Conservation (phyloP, 2,329 filamentous ascomycete species). For the Lecanicillium sp. region DNA sequence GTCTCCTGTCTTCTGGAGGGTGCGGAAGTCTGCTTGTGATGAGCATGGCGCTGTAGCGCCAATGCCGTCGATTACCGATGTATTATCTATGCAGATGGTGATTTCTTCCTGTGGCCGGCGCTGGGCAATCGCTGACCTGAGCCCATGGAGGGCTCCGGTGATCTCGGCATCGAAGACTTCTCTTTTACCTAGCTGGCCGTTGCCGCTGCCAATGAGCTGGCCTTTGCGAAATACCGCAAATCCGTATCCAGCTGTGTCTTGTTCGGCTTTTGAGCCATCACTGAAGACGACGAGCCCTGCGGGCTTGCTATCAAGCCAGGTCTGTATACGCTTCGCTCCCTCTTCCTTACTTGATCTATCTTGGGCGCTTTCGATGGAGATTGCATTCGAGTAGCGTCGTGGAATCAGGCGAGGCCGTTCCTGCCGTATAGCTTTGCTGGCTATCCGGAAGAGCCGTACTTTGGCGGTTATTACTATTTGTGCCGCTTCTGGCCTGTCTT, state of each 20-base stretch:
- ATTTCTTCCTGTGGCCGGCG: background rate
- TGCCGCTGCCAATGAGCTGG: background rate
- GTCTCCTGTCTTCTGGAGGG: conserved; percentile 1
- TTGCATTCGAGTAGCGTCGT: background rate
- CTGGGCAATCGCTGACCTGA: background rate
- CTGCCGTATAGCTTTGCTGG: background rate
- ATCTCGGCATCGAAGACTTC: conserved; percentile 7
- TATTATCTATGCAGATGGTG: conserved; percentile 6
- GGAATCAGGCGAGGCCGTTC: background rate
- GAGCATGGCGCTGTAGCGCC: background rate
- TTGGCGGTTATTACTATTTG: no score
- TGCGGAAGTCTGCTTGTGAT: conserved; percentile 3
- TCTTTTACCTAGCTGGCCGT: conserved; percentile 1
- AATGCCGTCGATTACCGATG: conserved; percentile 5
- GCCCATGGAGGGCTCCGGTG: conserved; percentile 1
- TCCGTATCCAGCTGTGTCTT: background rate
- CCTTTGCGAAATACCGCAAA: conserved; percentile 1
- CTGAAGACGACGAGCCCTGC: background rate
- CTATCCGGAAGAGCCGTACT: background rate
- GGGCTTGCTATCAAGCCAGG: background rate
- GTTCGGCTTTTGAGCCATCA: background rate
- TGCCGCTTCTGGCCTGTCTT: no score
- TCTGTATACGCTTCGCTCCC: no score
- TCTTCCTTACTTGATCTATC: background rate
- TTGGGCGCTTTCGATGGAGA: background rate